phyloP scores from a whole-genome alignment of 805 yeast genomes.

The Starmera pachycereana region DNA sequence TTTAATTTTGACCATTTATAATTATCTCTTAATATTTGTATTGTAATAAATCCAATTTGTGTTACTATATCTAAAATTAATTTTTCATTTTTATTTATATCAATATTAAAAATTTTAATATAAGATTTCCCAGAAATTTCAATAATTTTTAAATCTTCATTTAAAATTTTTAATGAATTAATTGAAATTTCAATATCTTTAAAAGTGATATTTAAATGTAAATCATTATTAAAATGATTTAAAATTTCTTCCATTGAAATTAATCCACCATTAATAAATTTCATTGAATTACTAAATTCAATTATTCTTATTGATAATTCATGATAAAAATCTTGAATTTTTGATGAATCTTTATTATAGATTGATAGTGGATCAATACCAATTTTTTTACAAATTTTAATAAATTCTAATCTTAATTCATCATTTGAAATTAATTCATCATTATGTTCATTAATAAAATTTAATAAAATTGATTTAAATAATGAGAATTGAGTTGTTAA shows the following conservation, averaged over 20 bases:
- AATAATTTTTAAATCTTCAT: slow-evolving; percentile 61
- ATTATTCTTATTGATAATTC: slow-evolving; percentile 67
- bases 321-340: slow-evolving; percentile 41
- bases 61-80: slow-evolving; percentile 67
- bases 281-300: slow-evolving; percentile 62
- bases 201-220: slow-evolving; percentile 23
- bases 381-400: slow-evolving; percentile 63
- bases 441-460: slow-evolving; percentile 65
- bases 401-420: slow-evolving; percentile 59
- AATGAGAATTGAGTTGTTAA: slow-evolving; percentile 62
- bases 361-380: slow-evolving; percentile 71
- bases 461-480: slow-evolving; percentile 67
- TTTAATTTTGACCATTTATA: slow-evolving; percentile 62
- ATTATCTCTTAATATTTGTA: slow-evolving; percentile 57
- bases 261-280: slow-evolving; percentile 75
- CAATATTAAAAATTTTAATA: slow-evolving; percentile 52
- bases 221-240: slow-evolving; percentile 17
- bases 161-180: slow-evolving; percentile 41
- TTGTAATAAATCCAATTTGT: slow-evolving; percentile 64
- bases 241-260: slow-evolving; percentile 49
- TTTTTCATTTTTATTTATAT: slow-evolving; percentile 39
- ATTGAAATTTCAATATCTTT: slow-evolving; percentile 51
- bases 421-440: slow-evolving; percentile 54
- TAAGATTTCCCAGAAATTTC: slow-evolving; percentile 38
- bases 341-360: slow-evolving; percentile 22